Conservation (phyloP, 2,329 filamentous ascomycete species). For the Neoarthrinium moseri region DNA sequence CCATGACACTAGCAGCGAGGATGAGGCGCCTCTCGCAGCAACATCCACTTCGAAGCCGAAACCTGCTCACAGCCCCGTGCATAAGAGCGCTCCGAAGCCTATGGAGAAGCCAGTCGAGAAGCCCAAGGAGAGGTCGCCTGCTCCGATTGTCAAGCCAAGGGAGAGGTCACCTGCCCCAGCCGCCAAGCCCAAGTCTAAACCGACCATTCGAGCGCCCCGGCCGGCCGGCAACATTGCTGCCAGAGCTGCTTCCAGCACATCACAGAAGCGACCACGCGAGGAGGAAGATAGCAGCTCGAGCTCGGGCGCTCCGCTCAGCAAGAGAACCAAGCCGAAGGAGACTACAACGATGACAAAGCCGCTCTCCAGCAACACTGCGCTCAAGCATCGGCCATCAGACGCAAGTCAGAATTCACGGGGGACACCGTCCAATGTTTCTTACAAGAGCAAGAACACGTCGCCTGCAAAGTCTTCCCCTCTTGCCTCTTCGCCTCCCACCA, state of each 20-base stretch:
- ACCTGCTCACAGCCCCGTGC: constrained; percentile 17
- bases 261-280: constrained; percentile 52
- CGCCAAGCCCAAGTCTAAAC: constrained; percentile 32
- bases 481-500: constrained; percentile 64
- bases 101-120: constrained; percentile 16
- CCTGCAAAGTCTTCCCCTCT: constrained; percentile 64
- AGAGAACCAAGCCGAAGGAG: constrained; percentile 54
- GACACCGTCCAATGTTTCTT: constrained; percentile 38
- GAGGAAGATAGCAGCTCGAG: constrained; percentile 59
- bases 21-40: constrained; percentile 38
- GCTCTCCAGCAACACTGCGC: constrained; percentile 26
- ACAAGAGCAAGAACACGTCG: constrained; percentile 54
- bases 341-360: constrained; percentile 19
- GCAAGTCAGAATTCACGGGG: constrained; percentile 46
- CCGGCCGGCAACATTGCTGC: constrained; percentile 20
- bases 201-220: constrained; percentile 26
- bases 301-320: constrained; percentile 56
- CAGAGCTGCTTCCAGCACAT: constrained; percentile 27
- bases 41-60: constrained; percentile 34
- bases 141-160: constrained; percentile 21
- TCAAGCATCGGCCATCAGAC: constrained; percentile 49
- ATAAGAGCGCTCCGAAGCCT: constrained; percentile 12
- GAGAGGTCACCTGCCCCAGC: constrained; percentile 18
- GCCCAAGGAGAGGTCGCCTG: constrained; percentile 6
- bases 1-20: constrained; percentile 53